Percentiles rank a stretch among this genome's conserved stretches.
Evolutionary conservation across 306 rosid species (phyloP).

Genomic region (Senna tora): DNA sequence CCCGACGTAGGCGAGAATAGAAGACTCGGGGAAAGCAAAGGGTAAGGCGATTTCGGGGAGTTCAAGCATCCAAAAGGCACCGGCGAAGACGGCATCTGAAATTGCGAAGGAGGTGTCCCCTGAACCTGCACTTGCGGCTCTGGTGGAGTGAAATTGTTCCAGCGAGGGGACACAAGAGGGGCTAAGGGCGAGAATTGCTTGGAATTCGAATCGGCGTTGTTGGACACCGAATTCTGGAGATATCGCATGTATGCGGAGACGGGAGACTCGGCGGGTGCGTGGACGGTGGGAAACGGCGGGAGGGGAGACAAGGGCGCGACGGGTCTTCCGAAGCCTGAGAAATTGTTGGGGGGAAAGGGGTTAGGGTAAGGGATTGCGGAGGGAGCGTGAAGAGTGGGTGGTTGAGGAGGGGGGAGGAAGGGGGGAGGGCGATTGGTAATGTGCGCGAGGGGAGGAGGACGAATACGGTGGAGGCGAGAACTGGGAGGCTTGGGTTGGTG

Average conservation of each 20-base stretch:
- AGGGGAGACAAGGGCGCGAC: slow-evolving; percentile 77
- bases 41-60: slow-evolving; percentile 73
- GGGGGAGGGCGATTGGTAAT: slow-evolving; percentile 67
- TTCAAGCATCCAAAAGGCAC: slow-evolving; percentile 86
- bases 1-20: slow-evolving; percentile 76
- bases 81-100: slow-evolving; percentile 67
- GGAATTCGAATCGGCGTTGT: slow-evolving; percentile 47
- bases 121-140: slow-evolving; percentile 34
- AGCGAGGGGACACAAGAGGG: slow-evolving; percentile 66
- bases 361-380: slow-evolving; percentile 42
- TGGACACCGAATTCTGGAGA: slow-evolving; percentile 55
- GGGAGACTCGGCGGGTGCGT: slow-evolving; percentile 90
- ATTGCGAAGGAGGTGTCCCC: slow-evolving; percentile 29
- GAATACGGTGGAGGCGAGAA: slow-evolving; percentile 92
- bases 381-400: slow-evolving; percentile 8
- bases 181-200: slow-evolving; percentile 70
- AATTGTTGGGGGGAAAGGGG: slow-evolving; percentile 29
- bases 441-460: slow-evolving; percentile 90
- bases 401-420: slow-evolving; percentile 43
- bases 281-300: slow-evolving; percentile 89
- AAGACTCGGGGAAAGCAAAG: slow-evolving; percentile 66
- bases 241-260: slow-evolving; percentile 86
- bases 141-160: slow-evolving; percentile 51
- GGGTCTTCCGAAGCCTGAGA: slow-evolving; percentile 55
- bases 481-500: slow-evolving; percentile 80